phyloP scores from a whole-genome alignment of 1,139 yeast genomes.

The Geotrichum europaeum region DNA sequence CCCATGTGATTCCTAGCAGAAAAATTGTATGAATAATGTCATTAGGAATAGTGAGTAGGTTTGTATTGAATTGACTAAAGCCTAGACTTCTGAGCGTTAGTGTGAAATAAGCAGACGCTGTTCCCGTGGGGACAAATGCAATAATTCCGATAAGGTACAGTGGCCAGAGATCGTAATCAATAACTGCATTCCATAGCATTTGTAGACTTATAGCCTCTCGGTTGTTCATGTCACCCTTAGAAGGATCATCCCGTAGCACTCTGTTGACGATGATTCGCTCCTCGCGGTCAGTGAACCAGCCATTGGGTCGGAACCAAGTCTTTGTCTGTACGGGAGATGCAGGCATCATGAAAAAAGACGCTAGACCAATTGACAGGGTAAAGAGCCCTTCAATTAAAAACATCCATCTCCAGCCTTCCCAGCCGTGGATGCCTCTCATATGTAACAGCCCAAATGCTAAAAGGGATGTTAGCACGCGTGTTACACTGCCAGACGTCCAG shows the following conservation, averaged over 20 bases:
- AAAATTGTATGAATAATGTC: constrained; percentile 38
- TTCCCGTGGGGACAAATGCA: constrained; percentile 39
- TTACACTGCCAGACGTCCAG: constrained; percentile 36
- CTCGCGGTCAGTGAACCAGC: constrained; percentile 61
- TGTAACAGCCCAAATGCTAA: constrained; percentile 43
- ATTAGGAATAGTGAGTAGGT: constrained; percentile 50
- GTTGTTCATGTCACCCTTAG: constrained; percentile 64
- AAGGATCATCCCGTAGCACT: constrained; percentile 60
- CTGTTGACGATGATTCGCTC: constrained; percentile 58
- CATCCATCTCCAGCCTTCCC: constrained; percentile 59
- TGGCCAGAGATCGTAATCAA: constrained; percentile 57
- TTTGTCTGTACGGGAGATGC: constrained; percentile 54
- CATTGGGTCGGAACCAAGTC: constrained; percentile 44
- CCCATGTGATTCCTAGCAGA: constrained; percentile 39
- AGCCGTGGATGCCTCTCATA: constrained; percentile 37
- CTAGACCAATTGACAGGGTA: constrained; percentile 51
- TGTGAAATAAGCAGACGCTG: constrained; percentile 47
- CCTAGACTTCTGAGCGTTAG: constrained; percentile 48
- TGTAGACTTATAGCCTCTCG: constrained; percentile 45
- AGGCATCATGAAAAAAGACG: constrained; percentile 52
- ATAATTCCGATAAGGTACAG: constrained; percentile 48
- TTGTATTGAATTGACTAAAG: constrained; percentile 49
- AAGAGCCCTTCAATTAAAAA: constrained; percentile 58
- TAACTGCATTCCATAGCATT: constrained; percentile 40
- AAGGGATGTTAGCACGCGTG: constrained; percentile 33